Conservation (phyloP, 495 filamentous ascomycete genomes). For the Neurospora sp. region DNA sequence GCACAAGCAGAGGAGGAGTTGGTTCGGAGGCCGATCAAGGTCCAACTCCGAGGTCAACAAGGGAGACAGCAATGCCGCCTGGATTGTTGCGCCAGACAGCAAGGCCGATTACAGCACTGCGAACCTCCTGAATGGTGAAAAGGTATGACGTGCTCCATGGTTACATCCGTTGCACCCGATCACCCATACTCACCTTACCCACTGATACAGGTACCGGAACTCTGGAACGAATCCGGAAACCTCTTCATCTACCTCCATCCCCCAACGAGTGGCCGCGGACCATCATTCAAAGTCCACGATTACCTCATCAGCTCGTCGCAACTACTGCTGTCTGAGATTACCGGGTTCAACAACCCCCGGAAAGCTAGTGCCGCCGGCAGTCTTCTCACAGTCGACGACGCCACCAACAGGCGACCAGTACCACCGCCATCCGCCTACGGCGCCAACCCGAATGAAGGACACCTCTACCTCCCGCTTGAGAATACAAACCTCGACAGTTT, state of each 20-base stretch:
- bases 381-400: conserved; percentile 28
- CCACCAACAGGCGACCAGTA: conserved; percentile 30
- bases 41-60: conserved; percentile 25
- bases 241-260: conserved; percentile 79
- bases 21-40: conserved; percentile 35
- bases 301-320: conserved; percentile 62
- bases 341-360: conserved; percentile 24
- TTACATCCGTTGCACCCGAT: not conserved
- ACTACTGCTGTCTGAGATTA: conserved; percentile 54
- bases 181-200: not conserved
- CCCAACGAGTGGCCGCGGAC: conserved; percentile 48
- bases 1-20: conserved; percentile 27
- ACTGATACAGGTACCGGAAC: conserved; percentile 55
- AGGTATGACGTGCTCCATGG: conserved; percentile 29
- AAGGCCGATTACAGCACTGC: conserved; percentile 53
- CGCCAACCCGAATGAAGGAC: conserved; percentile 40
- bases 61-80: conserved; percentile 36
- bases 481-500: conserved; percentile 52
- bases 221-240: conserved; percentile 81
- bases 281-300: conserved; percentile 72
- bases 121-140: conserved; percentile 47
- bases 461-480: conserved; percentile 56
- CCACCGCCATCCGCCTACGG: conserved; percentile 15
- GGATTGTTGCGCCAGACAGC: conserved; percentile 49
- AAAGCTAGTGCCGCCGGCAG: conserved; percentile 30